Evolutionary conservation across 2,329 filamentous ascomycete species (phyloP).

Genomic region (Trichophyton verrucosum): DNA sequence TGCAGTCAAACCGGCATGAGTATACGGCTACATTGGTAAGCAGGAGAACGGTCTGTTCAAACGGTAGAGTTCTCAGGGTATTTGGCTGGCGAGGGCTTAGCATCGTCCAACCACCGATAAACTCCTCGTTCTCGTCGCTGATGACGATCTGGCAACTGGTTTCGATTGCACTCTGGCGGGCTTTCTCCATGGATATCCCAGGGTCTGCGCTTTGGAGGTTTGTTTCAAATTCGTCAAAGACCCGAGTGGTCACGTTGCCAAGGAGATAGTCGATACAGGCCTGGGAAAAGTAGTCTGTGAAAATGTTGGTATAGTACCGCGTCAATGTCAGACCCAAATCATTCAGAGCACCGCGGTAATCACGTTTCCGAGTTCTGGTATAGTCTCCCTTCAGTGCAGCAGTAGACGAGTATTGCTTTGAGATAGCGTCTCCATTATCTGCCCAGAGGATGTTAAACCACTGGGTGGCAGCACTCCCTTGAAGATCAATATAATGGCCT

Average conservation of each 20-base stretch:
- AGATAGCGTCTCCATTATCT: conserved; percentile 92
- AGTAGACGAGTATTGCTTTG: conserved; percentile 89
- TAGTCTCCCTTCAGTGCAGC: conserved; percentile 95
- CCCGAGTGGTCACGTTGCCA: conserved; percentile 68
- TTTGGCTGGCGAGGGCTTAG: conserved; percentile 62
- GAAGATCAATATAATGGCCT: conserved; percentile 61
- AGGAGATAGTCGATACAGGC: conserved; percentile 89
- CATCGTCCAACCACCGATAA: conserved; percentile 81
- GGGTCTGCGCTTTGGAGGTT: conserved; percentile 91
- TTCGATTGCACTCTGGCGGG: conserved; percentile 82
- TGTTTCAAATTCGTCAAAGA: conserved; percentile 89
- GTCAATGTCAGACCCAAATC: conserved; percentile 83
- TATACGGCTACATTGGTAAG: conserved; percentile 78
- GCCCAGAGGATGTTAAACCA: conserved; percentile 98
- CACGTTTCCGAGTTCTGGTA: conserved; percentile 77
- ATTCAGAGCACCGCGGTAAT: conserved; percentile 81
- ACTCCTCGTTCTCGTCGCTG: conserved; percentile 67
- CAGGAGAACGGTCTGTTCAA: conserved; percentile 80
- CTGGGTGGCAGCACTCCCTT: conserved; percentile 63
- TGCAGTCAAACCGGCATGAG: conserved; percentile 86
- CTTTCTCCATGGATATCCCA: conserved; percentile 69
- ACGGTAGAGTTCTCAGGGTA: conserved; percentile 55
- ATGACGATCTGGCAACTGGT: conserved; percentile 78
- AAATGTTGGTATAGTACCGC: conserved; percentile 66
- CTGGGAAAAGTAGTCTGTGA: conserved; percentile 95